phyloP scores from a whole-genome alignment of 192 early-diverging fungal genomes.

The Dimargaris cristalligena region DNA sequence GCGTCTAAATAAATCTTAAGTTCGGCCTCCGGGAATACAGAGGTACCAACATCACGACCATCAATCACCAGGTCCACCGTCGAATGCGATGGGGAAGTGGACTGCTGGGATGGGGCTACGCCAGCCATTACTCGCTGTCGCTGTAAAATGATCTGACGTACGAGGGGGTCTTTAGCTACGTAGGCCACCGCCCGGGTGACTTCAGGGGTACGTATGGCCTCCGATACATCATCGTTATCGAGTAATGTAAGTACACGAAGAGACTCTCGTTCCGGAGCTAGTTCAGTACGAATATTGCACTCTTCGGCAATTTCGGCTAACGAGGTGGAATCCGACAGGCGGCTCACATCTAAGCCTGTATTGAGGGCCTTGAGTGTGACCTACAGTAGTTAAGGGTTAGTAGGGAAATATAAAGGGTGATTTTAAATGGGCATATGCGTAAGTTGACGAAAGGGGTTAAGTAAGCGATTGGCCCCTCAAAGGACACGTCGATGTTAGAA shows the following conservation, averaged over 20 bases:
- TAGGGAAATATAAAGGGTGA: not conserved
- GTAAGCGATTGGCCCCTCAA: no score
- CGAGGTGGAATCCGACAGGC: constrained; percentile 14
- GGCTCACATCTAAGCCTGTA: constrained; percentile 20
- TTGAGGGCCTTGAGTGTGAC: constrained; percentile 10
- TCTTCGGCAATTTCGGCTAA: constrained; percentile 20
- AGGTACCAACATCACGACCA: constrained; percentile 65
- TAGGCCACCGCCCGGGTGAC: constrained; percentile 38
- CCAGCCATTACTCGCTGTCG: constrained; percentile 36
- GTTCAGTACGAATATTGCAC: constrained; percentile 10
- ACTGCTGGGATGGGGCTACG: not conserved
- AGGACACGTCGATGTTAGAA: not conserved
- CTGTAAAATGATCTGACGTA: constrained; percentile 34
- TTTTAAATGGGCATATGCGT: not conserved
- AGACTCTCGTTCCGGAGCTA: constrained; percentile 11
- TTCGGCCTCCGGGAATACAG: constrained; percentile 55
- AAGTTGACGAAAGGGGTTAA: not conserved
- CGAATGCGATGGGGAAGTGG: no score
- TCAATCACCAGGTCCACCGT: constrained; percentile 61
- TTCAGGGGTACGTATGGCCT: constrained; percentile 34
- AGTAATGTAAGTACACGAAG: constrained; percentile 14
- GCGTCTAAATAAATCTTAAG: constrained; percentile 63
- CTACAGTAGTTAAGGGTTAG: constrained; percentile 13
- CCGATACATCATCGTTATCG: constrained; percentile 44
- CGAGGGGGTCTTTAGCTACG: constrained; percentile 36